Conservation (phyloP, 2,329 filamentous ascomycete species). For the Fusarium xyrophilum region DNA sequence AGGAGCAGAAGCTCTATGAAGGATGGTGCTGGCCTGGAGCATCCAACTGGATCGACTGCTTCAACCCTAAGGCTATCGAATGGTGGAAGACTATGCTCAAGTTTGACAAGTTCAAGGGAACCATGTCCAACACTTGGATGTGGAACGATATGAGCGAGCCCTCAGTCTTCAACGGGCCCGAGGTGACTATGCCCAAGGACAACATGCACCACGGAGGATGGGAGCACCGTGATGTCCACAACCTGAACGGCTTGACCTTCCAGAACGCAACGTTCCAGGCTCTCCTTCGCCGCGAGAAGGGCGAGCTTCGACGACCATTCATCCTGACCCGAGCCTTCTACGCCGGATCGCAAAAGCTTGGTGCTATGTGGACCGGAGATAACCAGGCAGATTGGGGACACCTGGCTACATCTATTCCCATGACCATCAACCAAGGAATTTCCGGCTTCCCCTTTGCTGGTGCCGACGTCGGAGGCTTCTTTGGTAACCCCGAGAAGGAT, state of each 20-base stretch:
- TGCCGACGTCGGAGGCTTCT: constrained; percentile 97
- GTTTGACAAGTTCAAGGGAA: constrained; percentile 87
- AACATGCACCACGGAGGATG: constrained; percentile 90
- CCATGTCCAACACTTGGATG: constrained; percentile 84
- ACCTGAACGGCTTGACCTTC: constrained; percentile 93
- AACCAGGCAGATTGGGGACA: constrained; percentile 95
- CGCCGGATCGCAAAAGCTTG: constrained; percentile 85
- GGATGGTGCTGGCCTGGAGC: constrained; percentile 99
- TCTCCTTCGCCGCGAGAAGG: constrained; percentile 82
- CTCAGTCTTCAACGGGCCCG: constrained; percentile 97
- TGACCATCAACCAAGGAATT: constrained; percentile 92
- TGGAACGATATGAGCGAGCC: constrained; percentile 99
- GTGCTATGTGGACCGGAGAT: constrained; percentile 99
- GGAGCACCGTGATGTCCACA: constrained; percentile 98
- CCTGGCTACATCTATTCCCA: constrained; percentile 86
- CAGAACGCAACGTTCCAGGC: constrained; percentile 93
- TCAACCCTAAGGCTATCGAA: constrained; percentile 86
- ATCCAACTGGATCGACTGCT: constrained; percentile 94
- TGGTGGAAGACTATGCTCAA: constrained; percentile 94
- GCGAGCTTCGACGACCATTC: constrained; percentile 85
- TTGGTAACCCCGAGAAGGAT: constrained; percentile 93
- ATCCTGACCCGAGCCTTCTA: constrained; percentile 93
- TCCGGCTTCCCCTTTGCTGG: constrained; percentile 93
- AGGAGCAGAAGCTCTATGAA: constrained; percentile 87
- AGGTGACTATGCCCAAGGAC: constrained; percentile 99